Evolutionary conservation across 345 rosid genomes (phyloP).

Genomic region (Euphorbia lathyris): DNA sequence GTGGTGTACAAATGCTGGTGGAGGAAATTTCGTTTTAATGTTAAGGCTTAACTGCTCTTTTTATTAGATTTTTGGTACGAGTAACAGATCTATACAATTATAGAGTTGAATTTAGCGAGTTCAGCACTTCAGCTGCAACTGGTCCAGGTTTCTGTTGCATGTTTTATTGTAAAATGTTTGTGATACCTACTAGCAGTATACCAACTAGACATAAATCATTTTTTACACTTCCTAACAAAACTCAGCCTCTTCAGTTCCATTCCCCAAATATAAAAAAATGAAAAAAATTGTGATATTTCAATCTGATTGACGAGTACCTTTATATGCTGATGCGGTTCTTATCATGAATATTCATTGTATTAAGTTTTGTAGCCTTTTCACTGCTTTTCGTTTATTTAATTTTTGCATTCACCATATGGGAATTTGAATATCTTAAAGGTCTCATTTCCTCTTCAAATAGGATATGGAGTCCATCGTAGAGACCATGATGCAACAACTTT

Average conservation of each 20-base stretch:
- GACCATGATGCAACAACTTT: constrained; percentile 97
- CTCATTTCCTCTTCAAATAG: constrained; percentile 30
- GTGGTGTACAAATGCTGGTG: background rate
- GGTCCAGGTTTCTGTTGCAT: background rate
- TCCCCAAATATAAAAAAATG: no score
- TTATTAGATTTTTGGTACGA: background rate
- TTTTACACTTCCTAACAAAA: no score
- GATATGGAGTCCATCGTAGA: constrained; percentile 94
- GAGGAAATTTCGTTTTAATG: background rate
- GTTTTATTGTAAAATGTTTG: background rate
- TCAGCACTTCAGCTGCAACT: no score
- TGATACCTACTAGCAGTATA: background rate
- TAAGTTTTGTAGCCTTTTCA: background rate
- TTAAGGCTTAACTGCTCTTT: background rate
- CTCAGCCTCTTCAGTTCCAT: background rate
- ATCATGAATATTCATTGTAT: background rate
- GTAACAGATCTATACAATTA: background rate
- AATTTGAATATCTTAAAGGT: background rate
- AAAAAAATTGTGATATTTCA: no score
- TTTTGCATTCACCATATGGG: no score
- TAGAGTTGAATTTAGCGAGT: background rate
- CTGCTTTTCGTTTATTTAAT: background rate
- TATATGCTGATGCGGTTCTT: background rate
- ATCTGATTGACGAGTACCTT: no score
- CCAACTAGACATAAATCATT: no score